Evolutionary conservation across 2,329 filamentous ascomycete species (phyloP).

Genomic region (Claviceps sp.): DNA sequence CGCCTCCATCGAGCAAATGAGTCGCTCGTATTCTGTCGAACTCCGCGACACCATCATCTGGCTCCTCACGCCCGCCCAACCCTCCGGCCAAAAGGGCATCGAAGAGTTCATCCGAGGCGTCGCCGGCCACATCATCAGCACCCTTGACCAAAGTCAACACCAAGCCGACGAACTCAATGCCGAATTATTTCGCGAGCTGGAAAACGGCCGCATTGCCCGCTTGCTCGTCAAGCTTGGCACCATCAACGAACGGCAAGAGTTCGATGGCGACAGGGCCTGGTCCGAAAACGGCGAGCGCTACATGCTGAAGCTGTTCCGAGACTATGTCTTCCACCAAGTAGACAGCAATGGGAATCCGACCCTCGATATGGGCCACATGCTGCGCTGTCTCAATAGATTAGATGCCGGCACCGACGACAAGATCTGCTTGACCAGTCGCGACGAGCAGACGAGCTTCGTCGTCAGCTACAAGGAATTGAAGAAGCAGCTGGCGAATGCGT

Average conservation of each 20-base stretch:
- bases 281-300: slow-evolving; percentile 88
- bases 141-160: slow-evolving; percentile 69
- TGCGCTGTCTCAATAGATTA: slow-evolving; percentile 79
- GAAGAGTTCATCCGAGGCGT: slow-evolving; percentile 71
- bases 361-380: slow-evolving; percentile 75
- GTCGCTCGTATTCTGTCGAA: slow-evolving; percentile 62
- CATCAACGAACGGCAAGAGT: slow-evolving; percentile 82
- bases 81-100: slow-evolving; percentile 51
- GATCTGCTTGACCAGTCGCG: slow-evolving; percentile 72
- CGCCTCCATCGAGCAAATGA: slow-evolving; percentile 62
- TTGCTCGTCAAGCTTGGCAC: slow-evolving; percentile 70
- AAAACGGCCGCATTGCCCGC: slow-evolving; percentile 77
- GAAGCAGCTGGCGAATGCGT: slow-evolving; percentile 44
- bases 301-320: slow-evolving; percentile 84
- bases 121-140: slow-evolving; percentile 59
- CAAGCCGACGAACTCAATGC: slow-evolving; percentile 60
- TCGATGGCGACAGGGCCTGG: slow-evolving; percentile 66
- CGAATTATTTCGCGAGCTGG: slow-evolving; percentile 66
- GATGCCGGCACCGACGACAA: slow-evolving; percentile 83
- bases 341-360: slow-evolving; percentile 73
- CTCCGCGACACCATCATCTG: slow-evolving; percentile 69
- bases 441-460: slow-evolving; percentile 80
- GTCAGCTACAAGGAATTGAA: slow-evolving; percentile 85
- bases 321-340: slow-evolving; percentile 95
- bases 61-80: slow-evolving; percentile 57